Conservation (phyloP, 345 rosid species). For the Ricinus communis region DNA sequence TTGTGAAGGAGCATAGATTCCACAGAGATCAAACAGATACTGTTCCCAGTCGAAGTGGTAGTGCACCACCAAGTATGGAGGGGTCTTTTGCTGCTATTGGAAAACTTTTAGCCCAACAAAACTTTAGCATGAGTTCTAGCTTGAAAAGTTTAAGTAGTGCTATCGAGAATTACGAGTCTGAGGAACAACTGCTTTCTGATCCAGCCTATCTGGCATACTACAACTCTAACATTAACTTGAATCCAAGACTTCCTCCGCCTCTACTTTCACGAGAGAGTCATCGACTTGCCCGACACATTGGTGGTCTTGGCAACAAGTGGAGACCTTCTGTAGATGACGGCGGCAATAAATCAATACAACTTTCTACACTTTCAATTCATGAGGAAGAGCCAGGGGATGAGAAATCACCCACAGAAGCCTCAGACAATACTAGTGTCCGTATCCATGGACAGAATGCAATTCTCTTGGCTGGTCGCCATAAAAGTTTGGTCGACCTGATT, state of each 20-base stretch:
- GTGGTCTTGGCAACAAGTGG: conserved; percentile 58
- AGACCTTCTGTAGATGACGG: conserved; percentile 52
- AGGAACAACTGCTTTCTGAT: conserved; percentile 77
- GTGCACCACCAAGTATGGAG: conserved; percentile 98
- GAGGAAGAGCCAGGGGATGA: conserved; percentile 87
- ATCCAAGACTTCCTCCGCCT: conserved; percentile 96
- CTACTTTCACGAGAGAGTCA: conserved; percentile 73
- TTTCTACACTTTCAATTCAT: conserved; percentile 61
- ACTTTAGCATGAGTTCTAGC: conserved; percentile 41
- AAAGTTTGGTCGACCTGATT: conserved; percentile 84
- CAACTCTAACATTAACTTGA: conserved; percentile 73
- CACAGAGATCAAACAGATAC: conserved; percentile 42
- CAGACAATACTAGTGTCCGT: conserved; percentile 22
- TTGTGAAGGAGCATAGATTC: conserved; percentile 60
- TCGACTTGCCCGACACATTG: conserved; percentile 60
- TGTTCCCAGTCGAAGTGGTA: conserved; percentile 82
- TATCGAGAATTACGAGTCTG: conserved; percentile 55
- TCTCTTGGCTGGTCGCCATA: conserved; percentile 60
- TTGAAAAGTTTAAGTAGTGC: conserved; percentile 58
- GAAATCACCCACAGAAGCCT: conserved; percentile 39
- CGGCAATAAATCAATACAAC: conserved; percentile 44
- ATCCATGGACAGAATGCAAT: conserved; percentile 34
- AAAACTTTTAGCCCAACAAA: conserved; percentile 64
- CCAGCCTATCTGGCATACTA: conserved; percentile 83
- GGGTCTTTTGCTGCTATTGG: conserved; percentile 85